Evolutionary conservation across 2,329 filamentous ascomycete species (phyloP).

Genomic region (Cladosporium sp.): DNA sequence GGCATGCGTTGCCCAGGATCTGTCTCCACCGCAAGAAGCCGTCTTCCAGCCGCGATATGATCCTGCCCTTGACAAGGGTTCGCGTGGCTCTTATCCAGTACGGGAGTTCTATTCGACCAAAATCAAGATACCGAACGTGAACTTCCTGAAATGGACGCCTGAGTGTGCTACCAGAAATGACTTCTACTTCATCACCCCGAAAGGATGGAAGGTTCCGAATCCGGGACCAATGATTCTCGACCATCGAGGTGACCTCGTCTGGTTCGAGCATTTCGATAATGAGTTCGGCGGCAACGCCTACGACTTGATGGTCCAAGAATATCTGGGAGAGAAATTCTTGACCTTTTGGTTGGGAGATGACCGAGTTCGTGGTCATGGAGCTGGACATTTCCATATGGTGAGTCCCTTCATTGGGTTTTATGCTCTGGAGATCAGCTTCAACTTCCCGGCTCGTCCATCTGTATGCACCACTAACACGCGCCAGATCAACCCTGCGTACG

Average conservation of each 20-base stretch:
- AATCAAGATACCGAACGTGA: slow-evolving; percentile 29
- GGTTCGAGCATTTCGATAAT: slow-evolving; percentile 35
- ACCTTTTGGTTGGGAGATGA: slow-evolving; percentile 44
- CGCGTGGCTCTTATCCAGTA: slow-evolving; percentile 32
- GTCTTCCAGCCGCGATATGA: slow-evolving; percentile 16
- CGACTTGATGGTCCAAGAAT: slow-evolving; percentile 38
- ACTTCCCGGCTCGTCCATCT: neutral
- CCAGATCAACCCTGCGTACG: slow-evolving; percentile 41
- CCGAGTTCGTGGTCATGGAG: slow-evolving; percentile 37
- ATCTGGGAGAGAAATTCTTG: slow-evolving; percentile 38
- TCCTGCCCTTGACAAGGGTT: slow-evolving; percentile 29
- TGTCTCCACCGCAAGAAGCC: neutral
- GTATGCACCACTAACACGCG: neutral
- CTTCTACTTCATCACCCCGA: slow-evolving; percentile 36
- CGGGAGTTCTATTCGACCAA: slow-evolving; percentile 28
- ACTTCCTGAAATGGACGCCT: slow-evolving; percentile 31
- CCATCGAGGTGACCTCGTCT: slow-evolving; percentile 32
- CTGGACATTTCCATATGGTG: slow-evolving; percentile 38
- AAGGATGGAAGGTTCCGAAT: slow-evolving; percentile 32
- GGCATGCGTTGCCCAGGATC: slow-evolving; percentile 15
- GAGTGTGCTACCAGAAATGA: slow-evolving; percentile 30
- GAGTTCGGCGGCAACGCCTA: slow-evolving; percentile 37
- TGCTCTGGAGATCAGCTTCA: neutral
- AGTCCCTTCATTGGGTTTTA: neutral
- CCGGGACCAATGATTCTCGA: slow-evolving; percentile 39